These are phyloP conservation scores for Candida ortonii DNA, from an alignment of 805 yeast genomes.

Conservation along the genomic window DNA sequence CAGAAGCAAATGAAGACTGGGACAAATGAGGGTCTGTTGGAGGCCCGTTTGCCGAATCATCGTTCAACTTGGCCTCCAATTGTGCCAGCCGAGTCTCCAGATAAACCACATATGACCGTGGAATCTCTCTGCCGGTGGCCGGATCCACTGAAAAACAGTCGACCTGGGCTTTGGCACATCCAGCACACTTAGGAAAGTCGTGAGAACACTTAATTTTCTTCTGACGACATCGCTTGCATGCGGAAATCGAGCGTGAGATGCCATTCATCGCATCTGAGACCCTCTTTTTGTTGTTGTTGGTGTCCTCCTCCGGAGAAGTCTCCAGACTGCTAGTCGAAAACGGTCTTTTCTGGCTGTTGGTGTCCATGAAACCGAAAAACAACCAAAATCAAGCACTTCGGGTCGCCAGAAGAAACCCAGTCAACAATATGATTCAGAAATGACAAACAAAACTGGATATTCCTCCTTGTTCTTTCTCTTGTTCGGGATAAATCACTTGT, in stretches of 20 bases:
- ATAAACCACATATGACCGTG: conserved; percentile 72
- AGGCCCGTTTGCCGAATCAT: neutral
- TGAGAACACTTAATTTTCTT: conserved; percentile 69
- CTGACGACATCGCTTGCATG: conserved; percentile 78
- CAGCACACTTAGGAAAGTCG: conserved; percentile 62
- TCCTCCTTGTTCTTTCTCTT: too few species aligned
- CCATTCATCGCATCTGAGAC: conserved; percentile 32
- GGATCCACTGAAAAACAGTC: conserved; percentile 86
- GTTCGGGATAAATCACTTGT: too few species aligned
- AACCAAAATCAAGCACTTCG: too few species aligned
- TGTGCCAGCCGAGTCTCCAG: conserved; percentile 61
- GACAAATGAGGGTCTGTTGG: conserved; percentile 1
- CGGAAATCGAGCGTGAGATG: conserved; percentile 67
- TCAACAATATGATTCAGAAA: too few species aligned
- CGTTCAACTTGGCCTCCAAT: conserved; percentile 49
- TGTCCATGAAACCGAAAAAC: conserved; percentile 2
- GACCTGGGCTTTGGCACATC: conserved; percentile 59
- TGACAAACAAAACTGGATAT: too few species aligned
- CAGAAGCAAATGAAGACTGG: too few species aligned
- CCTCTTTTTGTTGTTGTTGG: conserved; percentile 6
- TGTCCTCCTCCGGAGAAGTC: conserved; percentile 3
- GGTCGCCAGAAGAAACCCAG: too few species aligned
- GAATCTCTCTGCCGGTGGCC: conserved; percentile 82
- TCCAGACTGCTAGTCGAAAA: neutral
- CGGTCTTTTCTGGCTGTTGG: conserved; percentile 6